Evolutionary conservation across 1,139 yeast species (phyloP).

Genomic region (Protomyces inundatus): DNA sequence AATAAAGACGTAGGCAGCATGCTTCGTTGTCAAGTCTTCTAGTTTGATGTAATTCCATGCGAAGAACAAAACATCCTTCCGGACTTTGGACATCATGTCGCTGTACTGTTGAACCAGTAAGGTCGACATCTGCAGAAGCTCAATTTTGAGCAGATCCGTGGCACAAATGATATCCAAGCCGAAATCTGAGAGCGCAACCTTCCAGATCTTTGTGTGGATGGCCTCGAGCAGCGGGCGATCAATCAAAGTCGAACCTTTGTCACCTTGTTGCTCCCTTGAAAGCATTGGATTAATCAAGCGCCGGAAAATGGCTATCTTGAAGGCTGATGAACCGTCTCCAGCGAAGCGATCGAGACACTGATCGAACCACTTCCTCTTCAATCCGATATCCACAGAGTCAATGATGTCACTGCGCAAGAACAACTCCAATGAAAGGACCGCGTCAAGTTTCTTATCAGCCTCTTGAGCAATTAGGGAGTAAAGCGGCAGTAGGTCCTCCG

Average conservation of each 20-base stretch:
- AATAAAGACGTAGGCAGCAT: constrained; percentile 86
- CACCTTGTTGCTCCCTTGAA: neutral
- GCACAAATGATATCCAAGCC: constrained; percentile 62
- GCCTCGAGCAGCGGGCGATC: constrained; percentile 53
- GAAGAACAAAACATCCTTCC: constrained; percentile 85
- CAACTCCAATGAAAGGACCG: neutral
- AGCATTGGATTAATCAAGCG: constrained; percentile 22
- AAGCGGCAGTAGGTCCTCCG: neutral
- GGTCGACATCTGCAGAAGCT: constrained; percentile 75
- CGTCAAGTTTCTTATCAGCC: neutral
- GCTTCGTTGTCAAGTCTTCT: constrained; percentile 85
- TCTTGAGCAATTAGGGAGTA: neutral
- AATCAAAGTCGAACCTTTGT: constrained; percentile 7
- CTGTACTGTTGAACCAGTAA: constrained; percentile 69
- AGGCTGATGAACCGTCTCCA: neutral
- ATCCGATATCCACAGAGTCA: neutral
- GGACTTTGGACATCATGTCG: constrained; percentile 52
- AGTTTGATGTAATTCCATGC: constrained; percentile 90
- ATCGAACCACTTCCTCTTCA: neutral
- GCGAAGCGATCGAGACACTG: neutral
- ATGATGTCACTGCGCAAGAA: neutral
- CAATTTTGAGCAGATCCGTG: constrained; percentile 69
- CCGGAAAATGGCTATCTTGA: constrained; percentile 21
- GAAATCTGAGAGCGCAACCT: constrained; percentile 39
- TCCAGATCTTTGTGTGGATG: constrained; percentile 68